phyloP scores from a whole-genome alignment of 2,329 filamentous ascomycete genomes.

The Remersonia thermophila region DNA sequence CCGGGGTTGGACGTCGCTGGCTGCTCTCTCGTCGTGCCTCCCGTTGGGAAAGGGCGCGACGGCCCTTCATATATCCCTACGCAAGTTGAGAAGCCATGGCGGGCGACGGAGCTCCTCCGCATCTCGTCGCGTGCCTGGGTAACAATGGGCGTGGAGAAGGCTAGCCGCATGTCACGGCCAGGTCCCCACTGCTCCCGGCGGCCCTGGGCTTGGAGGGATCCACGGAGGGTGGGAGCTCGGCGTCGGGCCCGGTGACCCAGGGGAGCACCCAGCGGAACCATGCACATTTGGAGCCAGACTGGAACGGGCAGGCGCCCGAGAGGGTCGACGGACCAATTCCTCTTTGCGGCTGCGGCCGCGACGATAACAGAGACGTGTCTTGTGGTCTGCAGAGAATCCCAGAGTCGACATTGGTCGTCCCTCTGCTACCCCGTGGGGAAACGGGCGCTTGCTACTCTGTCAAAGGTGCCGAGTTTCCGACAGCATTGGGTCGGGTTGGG shows the following conservation, averaged over 20 bases:
- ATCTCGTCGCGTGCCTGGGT: too few species aligned
- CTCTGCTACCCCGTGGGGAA: conserved; percentile 7
- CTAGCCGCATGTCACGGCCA: too few species aligned
- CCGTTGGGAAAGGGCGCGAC: neutral
- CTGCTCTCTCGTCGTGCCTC: neutral
- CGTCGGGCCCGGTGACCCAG: conserved; percentile 6
- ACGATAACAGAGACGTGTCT: conserved; percentile 1
- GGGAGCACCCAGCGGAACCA: conserved; percentile 12
- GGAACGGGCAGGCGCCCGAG: conserved; percentile 12
- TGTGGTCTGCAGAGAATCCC: conserved; percentile 5
- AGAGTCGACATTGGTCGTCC: neutral
- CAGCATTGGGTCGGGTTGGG: conserved; percentile 1
- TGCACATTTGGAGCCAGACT: conserved; percentile 10
- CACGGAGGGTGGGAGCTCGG: too few species aligned
- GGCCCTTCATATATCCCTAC: conserved; percentile 8
- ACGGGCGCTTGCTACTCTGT: conserved; percentile 1
- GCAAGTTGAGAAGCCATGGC: too few species aligned
- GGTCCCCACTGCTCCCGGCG: too few species aligned
- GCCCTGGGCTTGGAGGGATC: too few species aligned
- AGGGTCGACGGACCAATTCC: conserved; percentile 3
- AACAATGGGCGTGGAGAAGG: too few species aligned
- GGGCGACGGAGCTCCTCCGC: too few species aligned
- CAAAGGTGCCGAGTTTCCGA: neutral
- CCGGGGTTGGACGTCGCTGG: conserved; percentile 3
- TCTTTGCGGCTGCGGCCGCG: conserved; percentile 6